These are phyloP conservation scores for Cadophora sp. DNA, from an alignment of 2,329 filamentous ascomycete genomes.

Conservation along the genomic window DNA sequence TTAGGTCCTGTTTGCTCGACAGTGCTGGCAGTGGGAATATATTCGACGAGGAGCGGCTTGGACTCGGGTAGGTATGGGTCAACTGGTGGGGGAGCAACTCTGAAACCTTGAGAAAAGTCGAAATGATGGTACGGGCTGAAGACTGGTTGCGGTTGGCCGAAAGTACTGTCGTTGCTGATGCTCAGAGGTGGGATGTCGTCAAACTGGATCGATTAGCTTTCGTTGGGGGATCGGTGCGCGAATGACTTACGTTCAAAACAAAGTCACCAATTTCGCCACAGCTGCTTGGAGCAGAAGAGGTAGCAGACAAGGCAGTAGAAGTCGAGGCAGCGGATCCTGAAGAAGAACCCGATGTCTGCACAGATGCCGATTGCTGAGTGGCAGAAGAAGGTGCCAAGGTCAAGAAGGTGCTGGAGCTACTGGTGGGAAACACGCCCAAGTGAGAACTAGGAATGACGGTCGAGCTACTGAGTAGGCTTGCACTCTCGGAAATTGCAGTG, in stretches of 20 bases:
- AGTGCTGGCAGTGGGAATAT: conserved; percentile 37
- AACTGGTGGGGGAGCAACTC: conserved; percentile 41
- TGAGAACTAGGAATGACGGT: conserved; percentile 3
- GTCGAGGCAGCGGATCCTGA: background rate
- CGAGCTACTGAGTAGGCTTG: background rate
- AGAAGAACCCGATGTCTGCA: background rate
- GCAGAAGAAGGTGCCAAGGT: background rate
- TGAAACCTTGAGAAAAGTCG: conserved; percentile 47
- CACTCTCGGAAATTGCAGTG: background rate
- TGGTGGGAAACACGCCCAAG: conserved; percentile 2
- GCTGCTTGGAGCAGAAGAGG: conserved; percentile 24
- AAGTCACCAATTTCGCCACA: conserved; percentile 42
- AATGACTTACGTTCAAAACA: conserved; percentile 37
- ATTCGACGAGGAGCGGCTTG: conserved; percentile 42
- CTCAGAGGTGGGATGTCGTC: conserved; percentile 42
- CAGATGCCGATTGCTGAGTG: background rate
- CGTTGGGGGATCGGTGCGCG: background rate
- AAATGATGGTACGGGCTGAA: conserved; percentile 46
- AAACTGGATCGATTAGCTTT: conserved; percentile 33
- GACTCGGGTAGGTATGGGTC: conserved; percentile 43
- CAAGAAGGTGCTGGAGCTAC: background rate
- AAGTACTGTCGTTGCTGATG: conserved; percentile 32
- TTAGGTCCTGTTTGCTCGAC: conserved; percentile 33
- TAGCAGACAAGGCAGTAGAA: background rate
- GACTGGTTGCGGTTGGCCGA: conserved; percentile 36